Percentiles rank a stretch among this genome's conserved stretches.
phyloP scores from a whole-genome alignment of 305 asterid species.

The Salvia sclarea region DNA sequence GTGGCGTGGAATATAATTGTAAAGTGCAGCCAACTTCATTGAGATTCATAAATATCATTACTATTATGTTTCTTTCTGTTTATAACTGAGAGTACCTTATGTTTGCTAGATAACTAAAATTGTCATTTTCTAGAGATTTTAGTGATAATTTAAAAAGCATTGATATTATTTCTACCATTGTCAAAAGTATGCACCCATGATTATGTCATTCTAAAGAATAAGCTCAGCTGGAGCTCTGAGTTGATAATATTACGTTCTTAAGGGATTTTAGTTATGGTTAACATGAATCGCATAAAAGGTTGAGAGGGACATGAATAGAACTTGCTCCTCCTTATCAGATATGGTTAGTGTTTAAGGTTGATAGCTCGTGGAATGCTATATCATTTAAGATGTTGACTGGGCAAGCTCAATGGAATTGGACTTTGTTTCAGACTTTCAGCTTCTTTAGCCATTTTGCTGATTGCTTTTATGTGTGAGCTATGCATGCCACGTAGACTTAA shows the following conservation, averaged over 20 bases:
- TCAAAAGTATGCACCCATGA: neutral
- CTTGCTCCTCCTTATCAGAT: slow-evolving; percentile 4
- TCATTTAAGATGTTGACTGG: neutral
- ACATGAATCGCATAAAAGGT: neutral
- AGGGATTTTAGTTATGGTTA: neutral
- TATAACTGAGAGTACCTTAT: neutral
- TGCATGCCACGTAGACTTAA: neutral
- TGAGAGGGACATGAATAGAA: slow-evolving; percentile 12
- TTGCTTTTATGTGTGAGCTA: slow-evolving; percentile 7
- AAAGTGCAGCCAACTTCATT: neutral
- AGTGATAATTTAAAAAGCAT: neutral
- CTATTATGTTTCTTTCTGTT: neutral
- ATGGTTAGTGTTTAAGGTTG: slow-evolving; percentile 6
- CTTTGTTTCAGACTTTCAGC: neutral
- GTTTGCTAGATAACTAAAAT: neutral
- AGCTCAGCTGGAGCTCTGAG: neutral
- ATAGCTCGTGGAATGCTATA: neutral
- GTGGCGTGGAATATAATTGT: neutral
- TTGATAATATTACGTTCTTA: neutral
- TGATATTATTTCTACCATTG: neutral
- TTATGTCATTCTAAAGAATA: neutral
- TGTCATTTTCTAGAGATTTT: neutral
- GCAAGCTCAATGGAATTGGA: neutral
- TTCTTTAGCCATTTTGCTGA: slow-evolving; percentile 7
- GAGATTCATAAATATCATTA: neutral